Conservation (phyloP, 2,329 filamentous ascomycete genomes). For the Colletotrichum sp. region DNA sequence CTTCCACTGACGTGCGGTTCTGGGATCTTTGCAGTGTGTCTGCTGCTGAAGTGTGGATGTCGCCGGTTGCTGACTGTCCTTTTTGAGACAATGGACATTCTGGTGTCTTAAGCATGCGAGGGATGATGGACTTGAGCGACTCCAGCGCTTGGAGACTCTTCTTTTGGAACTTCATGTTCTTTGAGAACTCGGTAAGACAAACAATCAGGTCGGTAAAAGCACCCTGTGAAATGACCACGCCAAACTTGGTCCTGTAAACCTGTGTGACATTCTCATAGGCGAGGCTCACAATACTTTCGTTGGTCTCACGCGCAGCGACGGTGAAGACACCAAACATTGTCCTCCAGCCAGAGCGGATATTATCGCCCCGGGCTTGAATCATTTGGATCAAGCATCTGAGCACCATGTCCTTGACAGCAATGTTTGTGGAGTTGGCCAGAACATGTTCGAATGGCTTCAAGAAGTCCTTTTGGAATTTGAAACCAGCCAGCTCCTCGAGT, state of each 20-base stretch:
- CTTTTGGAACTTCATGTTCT: conserved; percentile 98
- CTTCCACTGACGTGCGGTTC: conserved; percentile 86
- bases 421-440: conserved; percentile 88
- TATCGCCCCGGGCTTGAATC: conserved; percentile 96
- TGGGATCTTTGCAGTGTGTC: conserved; percentile 58
- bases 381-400: conserved; percentile 96
- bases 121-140: conserved; percentile 89
- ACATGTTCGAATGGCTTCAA: conserved; percentile 98
- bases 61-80: conserved; percentile 37
- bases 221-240: conserved; percentile 93
- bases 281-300: conserved; percentile 94
- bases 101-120: conserved; percentile 92
- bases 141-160: conserved; percentile 97
- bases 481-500: conserved; percentile 94
- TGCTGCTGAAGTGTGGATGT: conserved; percentile 45
- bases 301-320: conserved; percentile 89
- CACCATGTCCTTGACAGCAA: conserved; percentile 97
- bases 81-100: conserved; percentile 88
- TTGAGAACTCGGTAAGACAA: conserved; percentile 97
- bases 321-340: conserved; percentile 99
- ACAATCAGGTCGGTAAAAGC: conserved; percentile 97
- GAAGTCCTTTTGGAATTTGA: conserved; percentile 99
- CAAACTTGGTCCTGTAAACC: conserved; percentile 94
- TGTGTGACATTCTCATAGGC: conserved; percentile 97
- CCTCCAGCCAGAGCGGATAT: conserved; percentile 97